Conservation (phyloP, 192 early-diverging fungal genomes). For the Coemansia sp. region DNA sequence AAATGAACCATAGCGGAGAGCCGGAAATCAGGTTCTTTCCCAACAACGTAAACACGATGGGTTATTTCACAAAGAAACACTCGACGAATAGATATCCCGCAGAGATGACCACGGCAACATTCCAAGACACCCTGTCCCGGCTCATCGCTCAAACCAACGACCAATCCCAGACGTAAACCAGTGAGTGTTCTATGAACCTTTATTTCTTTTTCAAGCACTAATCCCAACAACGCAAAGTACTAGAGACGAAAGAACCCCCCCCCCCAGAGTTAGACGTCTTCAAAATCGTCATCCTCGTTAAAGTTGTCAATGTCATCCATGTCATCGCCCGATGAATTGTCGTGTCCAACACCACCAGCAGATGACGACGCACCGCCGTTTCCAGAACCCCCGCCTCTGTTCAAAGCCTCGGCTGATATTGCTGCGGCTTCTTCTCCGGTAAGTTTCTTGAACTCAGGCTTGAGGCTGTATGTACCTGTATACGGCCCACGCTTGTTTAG, state of each 20-base stretch:
- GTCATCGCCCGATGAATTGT: slow-evolving; percentile 6
- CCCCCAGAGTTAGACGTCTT: slow-evolving; percentile 40
- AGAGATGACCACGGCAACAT: slow-evolving; percentile 36
- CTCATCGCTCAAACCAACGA: slow-evolving; percentile 23
- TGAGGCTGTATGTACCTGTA: slow-evolving; percentile 77
- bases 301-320: slow-evolving; percentile 25
- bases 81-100: slow-evolving; percentile 47
- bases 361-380: slow-evolving; percentile 2
- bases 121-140: slow-evolving; percentile 28
- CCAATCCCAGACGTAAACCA: slow-evolving; percentile 2
- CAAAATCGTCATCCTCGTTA: slow-evolving; percentile 55
- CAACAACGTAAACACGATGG: slow-evolving; percentile 30
- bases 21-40: slow-evolving; percentile 50
- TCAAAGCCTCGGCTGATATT: slow-evolving; percentile 22
- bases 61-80: slow-evolving; percentile 41
- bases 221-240: neutral
- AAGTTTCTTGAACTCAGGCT: slow-evolving; percentile 71
- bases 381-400: slow-evolving; percentile 16
- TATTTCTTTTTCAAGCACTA: neutral
- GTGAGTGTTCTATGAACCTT: neutral
- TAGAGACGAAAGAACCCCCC: neutral
- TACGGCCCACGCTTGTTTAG: slow-evolving; percentile 84
- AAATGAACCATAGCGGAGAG: neutral
- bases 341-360: neutral
- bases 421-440: slow-evolving; percentile 24